A percentile compares a stretch with the other conserved stretches of the same genome.
These are phyloP conservation scores for Pneumocystis oryctolagi DNA, from an alignment of 1,139 yeast genomes.

Conservation along the genomic window DNA sequence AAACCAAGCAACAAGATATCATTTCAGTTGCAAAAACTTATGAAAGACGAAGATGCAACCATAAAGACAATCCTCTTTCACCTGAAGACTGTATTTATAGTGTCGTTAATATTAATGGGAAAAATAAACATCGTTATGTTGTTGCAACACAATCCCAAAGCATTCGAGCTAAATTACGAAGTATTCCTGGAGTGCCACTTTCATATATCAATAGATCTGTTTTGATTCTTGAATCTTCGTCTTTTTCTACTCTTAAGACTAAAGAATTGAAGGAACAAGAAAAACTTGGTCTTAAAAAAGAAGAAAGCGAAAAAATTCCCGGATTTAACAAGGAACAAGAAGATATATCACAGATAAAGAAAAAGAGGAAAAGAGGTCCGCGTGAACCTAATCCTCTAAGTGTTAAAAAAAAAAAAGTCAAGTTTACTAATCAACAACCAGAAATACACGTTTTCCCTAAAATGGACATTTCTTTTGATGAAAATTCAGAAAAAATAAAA, in stretches of 20 bases:
- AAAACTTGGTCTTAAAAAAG: conserved; percentile 33
- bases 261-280: conserved; percentile 43
- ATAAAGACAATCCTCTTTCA: conserved; percentile 32
- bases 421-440: neutral
- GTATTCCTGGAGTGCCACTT: conserved; percentile 79
- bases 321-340: neutral
- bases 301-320: conserved; percentile 3
- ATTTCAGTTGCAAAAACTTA: conserved; percentile 65
- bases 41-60: conserved; percentile 65
- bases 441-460: neutral
- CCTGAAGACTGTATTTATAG: conserved; percentile 66
- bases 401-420: conserved; percentile 9
- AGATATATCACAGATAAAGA: conserved; percentile 5
- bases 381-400: conserved; percentile 13
- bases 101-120: conserved; percentile 54
- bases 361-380: conserved; percentile 9
- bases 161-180: conserved; percentile 51
- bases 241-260: conserved; percentile 48
- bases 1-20: conserved; percentile 44
- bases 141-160: conserved; percentile 70
- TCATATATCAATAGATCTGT: conserved; percentile 79
- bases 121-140: conserved; percentile 76
- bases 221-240: conserved; percentile 89
- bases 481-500: neutral
- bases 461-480: neutral